Conservation (phyloP, 75 land plant genomes). For the Cryptomeria japonica region DNA sequence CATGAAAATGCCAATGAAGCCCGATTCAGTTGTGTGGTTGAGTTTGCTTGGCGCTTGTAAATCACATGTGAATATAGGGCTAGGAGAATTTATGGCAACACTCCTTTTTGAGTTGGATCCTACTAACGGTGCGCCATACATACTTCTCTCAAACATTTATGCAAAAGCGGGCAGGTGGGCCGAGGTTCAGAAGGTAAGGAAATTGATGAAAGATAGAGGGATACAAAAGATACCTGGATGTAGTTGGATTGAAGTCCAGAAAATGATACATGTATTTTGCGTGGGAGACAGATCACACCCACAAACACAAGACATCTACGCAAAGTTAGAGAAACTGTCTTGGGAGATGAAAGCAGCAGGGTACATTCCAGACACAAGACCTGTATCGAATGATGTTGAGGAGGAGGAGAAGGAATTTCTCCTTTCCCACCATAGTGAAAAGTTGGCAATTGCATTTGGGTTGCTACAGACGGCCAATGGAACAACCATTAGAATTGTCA, state of each 20-base stretch:
- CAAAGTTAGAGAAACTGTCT: background rate
- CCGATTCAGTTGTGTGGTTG: slow-evolving; percentile 8
- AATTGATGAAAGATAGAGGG: slow-evolving; percentile 12
- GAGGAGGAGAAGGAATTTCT: background rate
- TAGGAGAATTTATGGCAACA: background rate
- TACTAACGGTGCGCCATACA: background rate
- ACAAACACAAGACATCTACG: background rate
- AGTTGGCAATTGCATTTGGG: background rate
- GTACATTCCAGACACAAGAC: background rate
- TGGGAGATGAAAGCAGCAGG: background rate
- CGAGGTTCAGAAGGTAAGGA: slow-evolving; percentile 4
- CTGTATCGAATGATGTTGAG: background rate
- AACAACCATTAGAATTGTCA: background rate
- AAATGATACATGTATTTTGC: background rate
- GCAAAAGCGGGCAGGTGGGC: slow-evolving; percentile 13
- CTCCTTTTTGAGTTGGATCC: background rate
- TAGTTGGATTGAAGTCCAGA: slow-evolving; percentile 23
- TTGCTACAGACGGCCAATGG: background rate
- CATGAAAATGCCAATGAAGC: slow-evolving; percentile 11
- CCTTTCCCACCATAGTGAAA: background rate
- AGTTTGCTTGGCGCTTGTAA: slow-evolving; percentile 14
- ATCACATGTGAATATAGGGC: background rate
- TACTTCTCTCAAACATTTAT: slow-evolving; percentile 13
- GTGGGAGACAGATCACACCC: background rate
- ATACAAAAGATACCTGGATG: slow-evolving; percentile 10